Evolutionary conservation across 2,329 filamentous ascomycete species (phyloP).

Genomic region (Cadophora luteo-olivacea): DNA sequence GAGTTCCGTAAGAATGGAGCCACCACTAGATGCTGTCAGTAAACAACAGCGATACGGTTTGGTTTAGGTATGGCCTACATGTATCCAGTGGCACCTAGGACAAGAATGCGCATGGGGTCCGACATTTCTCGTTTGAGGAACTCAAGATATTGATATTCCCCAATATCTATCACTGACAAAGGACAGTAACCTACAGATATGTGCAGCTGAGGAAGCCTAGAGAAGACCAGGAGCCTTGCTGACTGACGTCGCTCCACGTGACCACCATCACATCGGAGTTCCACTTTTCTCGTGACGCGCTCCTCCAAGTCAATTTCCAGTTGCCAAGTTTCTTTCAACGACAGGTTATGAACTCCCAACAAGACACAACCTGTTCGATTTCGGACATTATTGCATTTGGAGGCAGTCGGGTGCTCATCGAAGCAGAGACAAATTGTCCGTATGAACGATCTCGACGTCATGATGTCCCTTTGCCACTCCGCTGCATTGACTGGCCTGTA

Average conservation of each 20-base stretch:
- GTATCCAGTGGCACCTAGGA: constrained; percentile 37
- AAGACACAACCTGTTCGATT: background rate
- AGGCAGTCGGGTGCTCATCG: no score
- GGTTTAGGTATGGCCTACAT: constrained; percentile 23
- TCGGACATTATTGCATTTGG: no score
- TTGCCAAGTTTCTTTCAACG: background rate
- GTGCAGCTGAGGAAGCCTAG: background rate
- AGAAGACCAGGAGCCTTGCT: background rate
- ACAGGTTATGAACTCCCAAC: background rate
- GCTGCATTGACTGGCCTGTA: no score
- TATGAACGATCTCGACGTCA: no score
- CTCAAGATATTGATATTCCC: background rate
- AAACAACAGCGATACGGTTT: background rate
- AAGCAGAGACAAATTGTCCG: no score
- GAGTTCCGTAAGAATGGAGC: constrained; percentile 30
- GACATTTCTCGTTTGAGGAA: constrained; percentile 7
- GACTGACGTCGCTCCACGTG: background rate
- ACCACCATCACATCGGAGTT: background rate
- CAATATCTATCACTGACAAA: background rate
- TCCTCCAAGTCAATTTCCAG: background rate
- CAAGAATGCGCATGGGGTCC: constrained; percentile 37
- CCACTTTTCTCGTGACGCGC: no score
- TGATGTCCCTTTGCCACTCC: no score
- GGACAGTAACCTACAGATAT: background rate
- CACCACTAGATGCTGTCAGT: constrained; percentile 32